A percentile compares a stretch with the other conserved stretches of the same genome.
phyloP scores from a whole-genome alignment of 139 green algal species.

The Ostreobium quekettii region DNA sequence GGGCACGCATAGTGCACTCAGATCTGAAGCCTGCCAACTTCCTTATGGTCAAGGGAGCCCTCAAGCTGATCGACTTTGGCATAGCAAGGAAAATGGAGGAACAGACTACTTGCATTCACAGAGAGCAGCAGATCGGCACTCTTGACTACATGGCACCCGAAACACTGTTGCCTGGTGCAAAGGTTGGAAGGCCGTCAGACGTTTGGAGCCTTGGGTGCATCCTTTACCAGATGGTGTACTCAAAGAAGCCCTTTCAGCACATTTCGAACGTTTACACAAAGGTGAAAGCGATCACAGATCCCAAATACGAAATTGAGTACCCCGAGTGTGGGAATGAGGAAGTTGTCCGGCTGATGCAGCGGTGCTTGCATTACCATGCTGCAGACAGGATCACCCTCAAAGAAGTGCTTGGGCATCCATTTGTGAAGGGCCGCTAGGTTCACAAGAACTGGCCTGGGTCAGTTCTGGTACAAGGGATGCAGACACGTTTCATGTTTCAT shows the following conservation, averaged over 20 bases:
- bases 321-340: neutral
- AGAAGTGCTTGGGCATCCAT: no score
- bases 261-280: conserved; percentile 29
- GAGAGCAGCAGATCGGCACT: conserved; percentile 87
- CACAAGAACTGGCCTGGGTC: no score
- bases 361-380: no score
- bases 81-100: conserved; percentile 77
- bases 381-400: no score
- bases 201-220: conserved; percentile 95
- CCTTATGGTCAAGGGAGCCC: conserved; percentile 43
- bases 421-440: no score
- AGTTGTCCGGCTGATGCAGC: neutral
- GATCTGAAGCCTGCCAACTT: conserved; percentile 66
- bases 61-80: conserved; percentile 67
- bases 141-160: conserved; percentile 99
- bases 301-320: neutral
- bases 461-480: no score
- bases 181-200: conserved; percentile 78
- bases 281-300: conserved; percentile 42
- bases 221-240: conserved; percentile 96
- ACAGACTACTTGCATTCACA: conserved; percentile 88
- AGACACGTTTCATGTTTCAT: no score
- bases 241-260: conserved; percentile 60
- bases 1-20: conserved; percentile 44
- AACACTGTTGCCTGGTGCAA: no score